phyloP scores from a whole-genome alignment of 768 basidiomycete species.

The Panellus pusillus region DNA sequence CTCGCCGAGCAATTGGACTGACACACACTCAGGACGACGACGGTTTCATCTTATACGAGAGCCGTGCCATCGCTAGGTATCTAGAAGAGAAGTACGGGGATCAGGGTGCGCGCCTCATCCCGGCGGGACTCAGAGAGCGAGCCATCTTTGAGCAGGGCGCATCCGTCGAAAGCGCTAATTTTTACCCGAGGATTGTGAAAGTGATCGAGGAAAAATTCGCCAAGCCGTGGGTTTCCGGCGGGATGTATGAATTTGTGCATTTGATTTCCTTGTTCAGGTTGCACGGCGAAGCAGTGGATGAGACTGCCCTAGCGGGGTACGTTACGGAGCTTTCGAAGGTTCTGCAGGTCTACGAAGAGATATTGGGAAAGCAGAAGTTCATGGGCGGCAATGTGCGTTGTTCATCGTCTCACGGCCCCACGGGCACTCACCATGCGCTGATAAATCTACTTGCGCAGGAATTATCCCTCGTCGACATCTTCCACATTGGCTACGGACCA shows the following conservation, averaged over 20 bases:
- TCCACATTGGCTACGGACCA: constrained; percentile 42
- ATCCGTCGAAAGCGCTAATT: constrained; percentile 42
- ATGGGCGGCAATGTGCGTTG: constrained; percentile 39
- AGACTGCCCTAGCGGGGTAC: constrained; percentile 27
- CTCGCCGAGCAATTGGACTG: not conserved
- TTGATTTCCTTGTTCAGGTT: not conserved
- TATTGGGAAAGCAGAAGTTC: constrained; percentile 43
- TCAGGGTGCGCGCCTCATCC: constrained; percentile 41
- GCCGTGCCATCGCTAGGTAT: constrained; percentile 50
- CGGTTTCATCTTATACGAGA: constrained; percentile 39
- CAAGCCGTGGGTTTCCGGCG: constrained; percentile 31
- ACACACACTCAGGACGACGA: not conserved
- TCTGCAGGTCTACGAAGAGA: constrained; percentile 42
- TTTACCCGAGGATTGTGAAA: constrained; percentile 38
- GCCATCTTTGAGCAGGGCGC: constrained; percentile 38
- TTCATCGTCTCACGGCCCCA: not conserved
- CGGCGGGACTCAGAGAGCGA: constrained; percentile 21
- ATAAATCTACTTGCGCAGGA: constrained; percentile 2
- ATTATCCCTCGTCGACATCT: constrained; percentile 53
- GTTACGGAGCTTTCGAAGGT: constrained; percentile 28
- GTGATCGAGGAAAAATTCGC: constrained; percentile 42
- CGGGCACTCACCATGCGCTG: not conserved
- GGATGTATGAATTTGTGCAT: no score
- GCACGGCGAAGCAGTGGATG: constrained; percentile 23
- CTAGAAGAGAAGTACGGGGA: constrained; percentile 40